Evolutionary conservation across 768 basidiomycete genomes (phyloP).

Genomic region (Trametopsis cervina): DNA sequence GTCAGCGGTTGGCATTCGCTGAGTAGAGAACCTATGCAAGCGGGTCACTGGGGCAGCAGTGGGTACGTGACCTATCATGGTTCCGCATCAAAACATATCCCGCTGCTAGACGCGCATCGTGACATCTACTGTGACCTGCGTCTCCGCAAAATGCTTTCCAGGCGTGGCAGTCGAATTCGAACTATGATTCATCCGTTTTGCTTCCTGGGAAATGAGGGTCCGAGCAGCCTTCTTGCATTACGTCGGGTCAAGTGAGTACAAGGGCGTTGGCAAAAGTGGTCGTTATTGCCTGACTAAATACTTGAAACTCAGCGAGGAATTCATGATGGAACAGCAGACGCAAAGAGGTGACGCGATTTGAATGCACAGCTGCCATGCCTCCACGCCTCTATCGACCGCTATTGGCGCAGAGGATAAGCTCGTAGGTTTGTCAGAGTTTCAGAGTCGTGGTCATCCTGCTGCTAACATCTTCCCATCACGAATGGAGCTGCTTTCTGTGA

Average conservation of each 20-base stretch:
- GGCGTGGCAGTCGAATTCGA: background rate
- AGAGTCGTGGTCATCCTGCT: background rate
- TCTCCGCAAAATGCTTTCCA: background rate
- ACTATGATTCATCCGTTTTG: background rate
- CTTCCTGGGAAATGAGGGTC: background rate
- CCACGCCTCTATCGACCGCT: background rate
- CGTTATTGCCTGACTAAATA: background rate
- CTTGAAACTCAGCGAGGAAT: background rate
- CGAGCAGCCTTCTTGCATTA: background rate
- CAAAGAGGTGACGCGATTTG: background rate
- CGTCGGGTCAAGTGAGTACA: background rate
- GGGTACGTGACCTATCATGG: no score
- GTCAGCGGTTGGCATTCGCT: no score
- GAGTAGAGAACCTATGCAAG: no score
- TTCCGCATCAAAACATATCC: background rate
- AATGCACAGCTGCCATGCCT: background rate
- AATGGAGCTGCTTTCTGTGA: background rate
- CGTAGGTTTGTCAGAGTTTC: background rate
- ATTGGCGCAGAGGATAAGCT: background rate
- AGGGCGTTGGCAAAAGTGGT: background rate
- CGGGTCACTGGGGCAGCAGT: no score
- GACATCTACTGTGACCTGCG: background rate
- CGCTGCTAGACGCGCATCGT: background rate
- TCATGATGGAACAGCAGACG: background rate
- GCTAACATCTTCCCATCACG: background rate